Evolutionary conservation across 164 flowering plant genomes (phyloP).

Genomic region (Magnolia sinica): DNA sequence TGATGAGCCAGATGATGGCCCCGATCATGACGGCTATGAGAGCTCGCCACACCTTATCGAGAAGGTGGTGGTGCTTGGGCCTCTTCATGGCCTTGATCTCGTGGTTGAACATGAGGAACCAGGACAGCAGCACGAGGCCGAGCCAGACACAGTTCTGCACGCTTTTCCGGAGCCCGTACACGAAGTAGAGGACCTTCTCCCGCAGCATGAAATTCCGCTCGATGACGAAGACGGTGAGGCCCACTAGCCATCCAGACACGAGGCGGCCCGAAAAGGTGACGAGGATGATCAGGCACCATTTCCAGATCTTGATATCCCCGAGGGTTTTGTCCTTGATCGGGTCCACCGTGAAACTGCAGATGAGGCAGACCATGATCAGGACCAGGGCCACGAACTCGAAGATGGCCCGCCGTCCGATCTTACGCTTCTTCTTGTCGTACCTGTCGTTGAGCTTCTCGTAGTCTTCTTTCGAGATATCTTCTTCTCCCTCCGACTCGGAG

Average conservation of each 20-base stretch:
- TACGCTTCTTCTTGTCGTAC: slow-evolving; percentile 13
- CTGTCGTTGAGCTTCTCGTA: neutral
- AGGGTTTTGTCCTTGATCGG: neutral
- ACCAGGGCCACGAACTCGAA: slow-evolving; percentile 27
- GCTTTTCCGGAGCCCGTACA: slow-evolving; percentile 39
- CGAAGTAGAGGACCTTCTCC: slow-evolving; percentile 46
- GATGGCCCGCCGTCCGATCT: slow-evolving; percentile 13
- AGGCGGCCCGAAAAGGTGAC: slow-evolving; percentile 41
- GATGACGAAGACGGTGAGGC: slow-evolving; percentile 36
- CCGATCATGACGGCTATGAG: slow-evolving; percentile 1
- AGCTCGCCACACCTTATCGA: slow-evolving; percentile 7
- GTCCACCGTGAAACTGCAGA: slow-evolving; percentile 23
- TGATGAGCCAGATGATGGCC: slow-evolving; percentile 1
- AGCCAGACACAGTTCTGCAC: slow-evolving; percentile 45
- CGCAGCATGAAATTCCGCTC: slow-evolving; percentile 46
- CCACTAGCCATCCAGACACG: slow-evolving; percentile 34
- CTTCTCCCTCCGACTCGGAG: slow-evolving; percentile 10
- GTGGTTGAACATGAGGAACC: slow-evolving; percentile 34
- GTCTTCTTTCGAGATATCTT: neutral
- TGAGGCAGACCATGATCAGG: slow-evolving; percentile 19
- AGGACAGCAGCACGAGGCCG: slow-evolving; percentile 33
- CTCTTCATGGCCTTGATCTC: slow-evolving; percentile 11
- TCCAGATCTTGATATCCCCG: slow-evolving; percentile 37
- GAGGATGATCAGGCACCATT: slow-evolving; percentile 41
- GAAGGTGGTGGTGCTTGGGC: neutral